Percentiles rank a stretch among this genome's conserved stretches.
These are phyloP conservation scores for Zasmidium angulare DNA, from an alignment of 2,329 filamentous ascomycete species.

Conservation along the genomic window DNA sequence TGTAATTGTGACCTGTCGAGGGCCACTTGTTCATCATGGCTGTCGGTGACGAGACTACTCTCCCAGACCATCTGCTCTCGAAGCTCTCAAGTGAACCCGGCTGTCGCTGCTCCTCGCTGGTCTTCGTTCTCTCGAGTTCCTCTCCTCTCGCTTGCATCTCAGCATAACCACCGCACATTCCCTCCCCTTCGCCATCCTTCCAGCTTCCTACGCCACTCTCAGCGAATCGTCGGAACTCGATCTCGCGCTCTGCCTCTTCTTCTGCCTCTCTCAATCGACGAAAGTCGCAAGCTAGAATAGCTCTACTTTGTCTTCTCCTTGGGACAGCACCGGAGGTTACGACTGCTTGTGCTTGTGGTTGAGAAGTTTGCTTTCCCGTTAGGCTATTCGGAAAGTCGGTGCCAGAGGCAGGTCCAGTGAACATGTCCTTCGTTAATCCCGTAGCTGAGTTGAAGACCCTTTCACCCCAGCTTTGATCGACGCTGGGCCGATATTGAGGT, in stretches of 20 bases:
- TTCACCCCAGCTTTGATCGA: background rate
- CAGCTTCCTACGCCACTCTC: background rate
- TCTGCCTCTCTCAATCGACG: background rate
- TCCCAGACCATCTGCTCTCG: background rate
- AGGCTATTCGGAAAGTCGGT: background rate
- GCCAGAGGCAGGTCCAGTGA: background rate
- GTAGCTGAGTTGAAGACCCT: background rate
- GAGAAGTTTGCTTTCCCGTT: background rate
- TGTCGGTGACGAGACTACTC: background rate
- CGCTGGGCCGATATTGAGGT: background rate
- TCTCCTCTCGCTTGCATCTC: background rate
- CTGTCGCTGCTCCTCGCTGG: no score
- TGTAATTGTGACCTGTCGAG: background rate
- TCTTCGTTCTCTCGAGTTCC: background rate
- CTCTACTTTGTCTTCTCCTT: background rate
- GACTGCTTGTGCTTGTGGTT: background rate
- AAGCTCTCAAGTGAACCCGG: background rate
- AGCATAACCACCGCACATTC: background rate
- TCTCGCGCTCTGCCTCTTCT: background rate
- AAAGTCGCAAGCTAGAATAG: background rate
- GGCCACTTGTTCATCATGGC: background rate
- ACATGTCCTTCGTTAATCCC: background rate
- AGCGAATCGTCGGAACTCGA: background rate
- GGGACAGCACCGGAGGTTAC: background rate
- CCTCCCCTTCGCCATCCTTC: background rate